Evolutionary conservation across 1,139 yeast genomes (phyloP).

Genomic region (Sugiyamaella xylanicola): DNA sequence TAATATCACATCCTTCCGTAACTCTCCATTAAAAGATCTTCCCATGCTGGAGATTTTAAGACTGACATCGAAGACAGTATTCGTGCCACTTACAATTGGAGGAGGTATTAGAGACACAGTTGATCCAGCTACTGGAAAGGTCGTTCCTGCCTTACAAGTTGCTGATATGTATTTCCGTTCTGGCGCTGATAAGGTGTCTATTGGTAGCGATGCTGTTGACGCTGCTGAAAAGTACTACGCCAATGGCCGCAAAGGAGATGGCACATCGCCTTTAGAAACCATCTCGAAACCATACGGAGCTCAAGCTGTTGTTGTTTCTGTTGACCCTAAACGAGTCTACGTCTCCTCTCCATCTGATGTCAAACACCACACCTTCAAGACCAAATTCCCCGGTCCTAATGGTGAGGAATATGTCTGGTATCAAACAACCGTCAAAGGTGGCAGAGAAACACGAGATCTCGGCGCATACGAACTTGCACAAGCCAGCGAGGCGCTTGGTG

Average conservation of each 20-base stretch:
- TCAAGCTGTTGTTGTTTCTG: slow-evolving; percentile 96
- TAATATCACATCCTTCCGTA: slow-evolving; percentile 92
- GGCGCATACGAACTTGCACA: slow-evolving; percentile 88
- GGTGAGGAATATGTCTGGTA: slow-evolving; percentile 90
- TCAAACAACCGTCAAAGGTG: slow-evolving; percentile 95
- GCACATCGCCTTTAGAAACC: slow-evolving; percentile 84
- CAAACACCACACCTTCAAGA: slow-evolving; percentile 59
- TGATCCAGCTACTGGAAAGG: slow-evolving; percentile 72
- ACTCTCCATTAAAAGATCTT: slow-evolving; percentile 85
- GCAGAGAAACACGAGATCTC: slow-evolving; percentile 82
- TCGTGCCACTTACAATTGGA: slow-evolving; percentile 96
- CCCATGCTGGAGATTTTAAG: slow-evolving; percentile 92
- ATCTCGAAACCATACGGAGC: slow-evolving; percentile 89
- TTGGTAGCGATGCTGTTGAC: slow-evolving; percentile 93
- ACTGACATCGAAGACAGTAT: slow-evolving; percentile 81
- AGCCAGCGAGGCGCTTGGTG: slow-evolving; percentile 93
- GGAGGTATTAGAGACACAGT: slow-evolving; percentile 92
- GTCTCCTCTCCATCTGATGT: slow-evolving; percentile 62
- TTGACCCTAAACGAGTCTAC: slow-evolving; percentile 89
- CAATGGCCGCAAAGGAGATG: slow-evolving; percentile 59
- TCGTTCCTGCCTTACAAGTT: slow-evolving; percentile 81
- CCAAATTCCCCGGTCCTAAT: slow-evolving; percentile 68
- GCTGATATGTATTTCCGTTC: slow-evolving; percentile 90
- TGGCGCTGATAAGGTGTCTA: slow-evolving; percentile 96
- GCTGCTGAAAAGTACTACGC: slow-evolving; percentile 84